Percentiles rank a stretch among this genome's conserved stretches.
Conservation (phyloP, 176 grass and related monocot species). For the Oryza punctata region DNA sequence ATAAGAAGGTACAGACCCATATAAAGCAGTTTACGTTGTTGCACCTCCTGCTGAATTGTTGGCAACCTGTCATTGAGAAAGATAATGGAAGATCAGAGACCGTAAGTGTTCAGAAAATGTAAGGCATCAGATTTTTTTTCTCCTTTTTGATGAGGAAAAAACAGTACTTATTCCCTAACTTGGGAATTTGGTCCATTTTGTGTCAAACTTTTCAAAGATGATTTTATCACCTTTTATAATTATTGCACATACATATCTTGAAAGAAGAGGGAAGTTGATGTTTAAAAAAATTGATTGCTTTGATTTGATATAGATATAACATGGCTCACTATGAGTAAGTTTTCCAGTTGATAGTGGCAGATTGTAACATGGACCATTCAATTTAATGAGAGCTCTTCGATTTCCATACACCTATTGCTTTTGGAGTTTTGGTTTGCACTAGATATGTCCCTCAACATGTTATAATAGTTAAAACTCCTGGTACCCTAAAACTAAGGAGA, state of each 20-base stretch:
- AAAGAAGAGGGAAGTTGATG: background rate
- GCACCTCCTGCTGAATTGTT: conserved; percentile 90
- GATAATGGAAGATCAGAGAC: conserved; percentile 27
- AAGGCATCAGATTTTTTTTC: background rate
- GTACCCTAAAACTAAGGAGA: conserved; percentile 9
- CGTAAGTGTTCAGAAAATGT: background rate
- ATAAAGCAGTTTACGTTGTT: conserved; percentile 92
- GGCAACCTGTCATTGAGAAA: conserved; percentile 68
- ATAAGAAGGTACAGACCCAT: conserved; percentile 99
- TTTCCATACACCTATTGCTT: background rate
- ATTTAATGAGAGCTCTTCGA: background rate
- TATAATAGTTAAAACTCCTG: conserved; percentile 4
- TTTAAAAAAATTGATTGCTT: background rate
- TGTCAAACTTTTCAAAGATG: background rate
- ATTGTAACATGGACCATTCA: background rate
- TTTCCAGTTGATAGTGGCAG: background rate
- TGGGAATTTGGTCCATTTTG: background rate
- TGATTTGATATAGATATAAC: background rate
- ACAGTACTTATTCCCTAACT: background rate
- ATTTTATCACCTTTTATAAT: background rate
- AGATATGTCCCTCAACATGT: background rate
- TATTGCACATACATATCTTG: background rate
- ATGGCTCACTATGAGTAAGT: background rate
- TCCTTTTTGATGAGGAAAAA: background rate
- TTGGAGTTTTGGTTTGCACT: background rate